These are phyloP conservation scores for Hemileccinum hortonii DNA, from an alignment of 1,284 basidiomycete genomes.

Conservation along the genomic window DNA sequence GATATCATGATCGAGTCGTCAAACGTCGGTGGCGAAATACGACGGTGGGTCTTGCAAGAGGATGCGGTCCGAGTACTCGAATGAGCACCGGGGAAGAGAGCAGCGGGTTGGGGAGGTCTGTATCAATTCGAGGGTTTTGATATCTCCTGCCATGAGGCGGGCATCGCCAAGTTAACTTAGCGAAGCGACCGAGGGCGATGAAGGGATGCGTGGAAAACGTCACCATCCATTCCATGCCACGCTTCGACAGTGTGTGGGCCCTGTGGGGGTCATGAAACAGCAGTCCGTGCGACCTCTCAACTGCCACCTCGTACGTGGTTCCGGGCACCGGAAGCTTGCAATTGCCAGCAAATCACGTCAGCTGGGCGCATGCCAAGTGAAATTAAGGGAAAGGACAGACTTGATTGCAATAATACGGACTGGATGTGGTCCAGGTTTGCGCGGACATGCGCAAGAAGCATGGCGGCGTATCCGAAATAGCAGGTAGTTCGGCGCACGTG, in stretches of 20 bases:
- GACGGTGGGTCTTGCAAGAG: background rate
- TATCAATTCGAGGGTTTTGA: slow-evolving; percentile 28
- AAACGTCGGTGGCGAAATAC: background rate
- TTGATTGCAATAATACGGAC: slow-evolving; percentile 12
- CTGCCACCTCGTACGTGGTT: slow-evolving; percentile 29
- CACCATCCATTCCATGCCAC: slow-evolving; percentile 30
- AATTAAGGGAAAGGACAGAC: slow-evolving; percentile 26
- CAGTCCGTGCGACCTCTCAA: slow-evolving; percentile 14
- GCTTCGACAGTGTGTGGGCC: slow-evolving; percentile 25
- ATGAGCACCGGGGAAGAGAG: slow-evolving; percentile 1
- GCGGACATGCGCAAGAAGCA: slow-evolving; percentile 27
- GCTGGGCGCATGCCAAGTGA: slow-evolving; percentile 14
- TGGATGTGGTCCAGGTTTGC: slow-evolving; percentile 18
- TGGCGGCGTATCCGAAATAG: slow-evolving; percentile 17
- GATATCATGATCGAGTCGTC: slow-evolving; percentile 43
- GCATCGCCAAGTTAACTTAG: slow-evolving; percentile 29
- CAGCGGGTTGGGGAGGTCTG: slow-evolving; percentile 10
- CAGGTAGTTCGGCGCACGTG: slow-evolving; percentile 18
- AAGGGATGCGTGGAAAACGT: slow-evolving; percentile 20
- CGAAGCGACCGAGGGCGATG: slow-evolving; percentile 34
- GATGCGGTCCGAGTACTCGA: background rate
- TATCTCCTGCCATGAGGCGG: slow-evolving; percentile 30
- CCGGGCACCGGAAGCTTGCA: slow-evolving; percentile 23
- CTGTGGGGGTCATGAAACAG: slow-evolving; percentile 16
- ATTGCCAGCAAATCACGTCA: slow-evolving; percentile 30